Conservation (phyloP, 1,284 basidiomycete genomes). For the Agroathelia rolfsii region DNA sequence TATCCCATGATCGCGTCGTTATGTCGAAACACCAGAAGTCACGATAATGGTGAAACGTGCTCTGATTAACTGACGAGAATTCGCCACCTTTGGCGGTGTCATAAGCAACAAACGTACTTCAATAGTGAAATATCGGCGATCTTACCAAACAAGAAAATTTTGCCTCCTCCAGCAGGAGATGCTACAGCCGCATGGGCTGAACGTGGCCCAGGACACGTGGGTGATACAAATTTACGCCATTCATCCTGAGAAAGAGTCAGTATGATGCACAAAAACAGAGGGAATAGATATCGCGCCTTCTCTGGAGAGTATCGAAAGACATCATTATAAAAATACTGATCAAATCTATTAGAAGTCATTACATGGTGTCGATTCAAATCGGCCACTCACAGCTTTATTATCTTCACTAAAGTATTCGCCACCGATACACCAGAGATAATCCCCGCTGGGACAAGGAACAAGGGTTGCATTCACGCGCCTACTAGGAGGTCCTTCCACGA, state of each 20-base stretch:
- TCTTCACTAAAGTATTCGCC: slow-evolving; percentile 83
- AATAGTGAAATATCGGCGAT: slow-evolving; percentile 1
- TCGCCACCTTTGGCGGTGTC: slow-evolving; percentile 77
- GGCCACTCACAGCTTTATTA: slow-evolving; percentile 55
- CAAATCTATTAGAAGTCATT: background rate
- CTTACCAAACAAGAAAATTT: slow-evolving; percentile 76
- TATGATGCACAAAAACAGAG: background rate
- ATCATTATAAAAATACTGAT: slow-evolving; percentile 70
- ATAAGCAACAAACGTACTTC: background rate
- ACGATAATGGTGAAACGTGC: slow-evolving; percentile 84
- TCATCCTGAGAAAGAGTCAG: slow-evolving; percentile 44
- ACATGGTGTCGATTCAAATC: background rate
- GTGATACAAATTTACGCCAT: slow-evolving; percentile 78
- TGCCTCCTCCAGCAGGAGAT: slow-evolving; percentile 68
- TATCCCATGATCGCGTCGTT: slow-evolving; percentile 72
- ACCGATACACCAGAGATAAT: slow-evolving; percentile 73
- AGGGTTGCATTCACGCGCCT: slow-evolving; percentile 75
- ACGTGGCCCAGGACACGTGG: slow-evolving; percentile 75
- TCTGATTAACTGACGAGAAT: slow-evolving; percentile 81
- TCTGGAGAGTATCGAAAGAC: slow-evolving; percentile 76
- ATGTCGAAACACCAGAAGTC: slow-evolving; percentile 83
- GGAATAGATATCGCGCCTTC: slow-evolving; percentile 35
- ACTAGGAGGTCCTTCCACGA: slow-evolving; percentile 70
- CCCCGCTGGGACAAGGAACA: slow-evolving; percentile 68
- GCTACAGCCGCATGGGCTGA: slow-evolving; percentile 77